These are phyloP conservation scores for Candida silvatica DNA, from an alignment of 805 yeast species.

Conservation along the genomic window DNA sequence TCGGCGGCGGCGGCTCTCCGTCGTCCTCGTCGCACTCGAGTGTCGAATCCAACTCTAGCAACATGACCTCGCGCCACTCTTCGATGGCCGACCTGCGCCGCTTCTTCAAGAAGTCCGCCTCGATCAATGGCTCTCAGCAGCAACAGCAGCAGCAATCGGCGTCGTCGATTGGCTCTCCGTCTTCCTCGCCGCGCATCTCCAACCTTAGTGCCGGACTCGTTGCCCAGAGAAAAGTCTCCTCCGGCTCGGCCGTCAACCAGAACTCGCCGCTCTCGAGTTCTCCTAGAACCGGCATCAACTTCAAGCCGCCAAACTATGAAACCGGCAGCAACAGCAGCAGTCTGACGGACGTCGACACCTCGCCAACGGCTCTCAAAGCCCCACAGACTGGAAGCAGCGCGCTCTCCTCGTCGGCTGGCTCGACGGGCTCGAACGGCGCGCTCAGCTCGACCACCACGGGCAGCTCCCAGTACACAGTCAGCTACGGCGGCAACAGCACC, in stretches of 20 bases:
- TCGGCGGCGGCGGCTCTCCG: neutral
- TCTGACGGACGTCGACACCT: slow-evolving; percentile 1
- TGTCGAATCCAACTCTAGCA: slow-evolving; percentile 14
- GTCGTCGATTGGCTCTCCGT: slow-evolving; percentile 10
- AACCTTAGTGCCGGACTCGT: slow-evolving; percentile 27
- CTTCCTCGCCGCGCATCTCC: slow-evolving; percentile 23
- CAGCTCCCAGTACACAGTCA: slow-evolving; percentile 8
- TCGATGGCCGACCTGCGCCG: slow-evolving; percentile 74
- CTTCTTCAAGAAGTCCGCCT: slow-evolving; percentile 49
- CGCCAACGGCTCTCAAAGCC: slow-evolving; percentile 7
- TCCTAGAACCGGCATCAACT: slow-evolving; percentile 1
- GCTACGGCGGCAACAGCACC: slow-evolving; percentile 30
- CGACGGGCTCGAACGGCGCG: slow-evolving; percentile 6
- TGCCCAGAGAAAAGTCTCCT: slow-evolving; percentile 16
- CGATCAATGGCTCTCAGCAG: slow-evolving; percentile 11
- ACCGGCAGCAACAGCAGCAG: neutral
- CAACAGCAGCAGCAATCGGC: too few relatives aligned
- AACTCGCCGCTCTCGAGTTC: neutral
- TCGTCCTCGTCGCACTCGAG: slow-evolving; percentile 24
- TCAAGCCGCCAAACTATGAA: neutral
- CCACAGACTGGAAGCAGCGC: neutral
- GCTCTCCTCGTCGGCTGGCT: slow-evolving; percentile 4
- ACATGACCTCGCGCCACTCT: slow-evolving; percentile 49
- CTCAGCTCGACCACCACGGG: slow-evolving; percentile 2
- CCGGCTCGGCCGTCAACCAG: neutral